Evolutionary conservation across 306 rosid genomes (phyloP).

Genomic region (Acacia melanoxylon): DNA sequence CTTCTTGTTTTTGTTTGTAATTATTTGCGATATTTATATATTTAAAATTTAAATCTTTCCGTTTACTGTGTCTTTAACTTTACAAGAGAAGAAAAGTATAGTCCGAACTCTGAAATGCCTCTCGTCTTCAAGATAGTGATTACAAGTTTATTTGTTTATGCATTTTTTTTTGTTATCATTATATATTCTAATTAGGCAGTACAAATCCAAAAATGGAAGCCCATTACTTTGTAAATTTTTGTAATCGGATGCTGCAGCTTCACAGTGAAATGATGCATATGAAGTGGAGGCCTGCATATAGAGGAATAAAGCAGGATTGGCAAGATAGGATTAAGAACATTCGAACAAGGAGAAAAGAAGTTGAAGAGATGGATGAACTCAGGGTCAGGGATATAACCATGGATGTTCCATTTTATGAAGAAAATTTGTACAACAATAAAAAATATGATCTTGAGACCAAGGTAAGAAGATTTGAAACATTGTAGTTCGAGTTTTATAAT

Average conservation of each 20-base stretch:
- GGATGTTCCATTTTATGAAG: conserved; percentile 67
- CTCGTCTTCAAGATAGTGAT: neutral
- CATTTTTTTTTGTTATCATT: neutral
- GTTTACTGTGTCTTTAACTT: neutral
- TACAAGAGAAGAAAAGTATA: neutral
- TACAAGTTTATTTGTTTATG: conserved; percentile 8
- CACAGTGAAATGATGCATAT: conserved; percentile 49
- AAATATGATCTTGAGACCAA: conserved; percentile 69
- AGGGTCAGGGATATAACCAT: conserved; percentile 48
- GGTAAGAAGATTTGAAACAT: conserved; percentile 48
- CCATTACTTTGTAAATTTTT: conserved; percentile 4
- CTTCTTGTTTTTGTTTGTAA: conserved; percentile 4
- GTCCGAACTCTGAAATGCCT: conserved; percentile 24
- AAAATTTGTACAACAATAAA: conserved; percentile 56
- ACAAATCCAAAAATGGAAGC: conserved; percentile 14
- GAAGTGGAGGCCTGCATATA: conserved; percentile 75
- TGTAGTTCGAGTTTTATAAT: conserved; percentile 19
- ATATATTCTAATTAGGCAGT: neutral
- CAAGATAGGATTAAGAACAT: conserved; percentile 75
- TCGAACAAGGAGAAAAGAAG: conserved; percentile 62
- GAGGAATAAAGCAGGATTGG: conserved; percentile 85
- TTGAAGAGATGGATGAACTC: conserved; percentile 55
- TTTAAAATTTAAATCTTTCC: neutral
- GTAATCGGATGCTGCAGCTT: conserved; percentile 46
- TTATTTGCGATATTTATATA: neutral